Evolutionary conservation across 352 stramenopile genomes (phyloP), one percentile per base, ranked within the genome.

Genomic region (Phytophthora chlamydospora): DNA sequence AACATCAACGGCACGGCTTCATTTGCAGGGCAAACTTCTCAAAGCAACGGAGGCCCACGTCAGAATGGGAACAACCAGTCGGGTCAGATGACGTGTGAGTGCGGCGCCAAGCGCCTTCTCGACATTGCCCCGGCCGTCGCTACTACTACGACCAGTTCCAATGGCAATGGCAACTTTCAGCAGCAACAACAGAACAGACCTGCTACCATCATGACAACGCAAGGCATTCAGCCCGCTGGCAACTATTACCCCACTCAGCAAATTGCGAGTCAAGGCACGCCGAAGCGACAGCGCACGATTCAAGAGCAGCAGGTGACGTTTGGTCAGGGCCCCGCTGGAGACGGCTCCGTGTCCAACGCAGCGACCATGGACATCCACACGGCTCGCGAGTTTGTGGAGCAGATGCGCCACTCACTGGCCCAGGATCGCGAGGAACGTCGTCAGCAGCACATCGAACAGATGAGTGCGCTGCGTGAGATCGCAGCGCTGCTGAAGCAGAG

Each of bases 401-500:
- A 80, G 24, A 67, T 89, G 33, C 58, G 67, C 5, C 6, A 45
- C 4, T 56, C 83, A 32, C 67, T 78, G 31, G 51, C 68, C 9
- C 56, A 75, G 39, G 75, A 85, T 17, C 71, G 76, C 16, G 58
- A 67, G n/a, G 80, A 89, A 61, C 66, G 73, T 14, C 66, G 68
- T 17, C 75, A 70, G 36, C 77, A 89, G 49, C 80, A 89, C 44
- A 45, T 59, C n/a, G 77, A 89, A 64, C 75, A 82, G 40, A 85
- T 89, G 76, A 58, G 49, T 8, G 51, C 75, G 14, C 68, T 89
- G 24, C 59, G 57, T n/a, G 75, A 77, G 51, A 78, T 89, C 38
- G 53, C 61, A 5, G 56, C 52, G 3, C 48, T 78, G 14, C 38
- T 89, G 34, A 68, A 68, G 27, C 66, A 68, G 32, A 46, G 34